These are phyloP conservation scores for Termitomyces sp. DNA, from an alignment of 768 basidiomycete genomes.

Conservation along the genomic window DNA sequence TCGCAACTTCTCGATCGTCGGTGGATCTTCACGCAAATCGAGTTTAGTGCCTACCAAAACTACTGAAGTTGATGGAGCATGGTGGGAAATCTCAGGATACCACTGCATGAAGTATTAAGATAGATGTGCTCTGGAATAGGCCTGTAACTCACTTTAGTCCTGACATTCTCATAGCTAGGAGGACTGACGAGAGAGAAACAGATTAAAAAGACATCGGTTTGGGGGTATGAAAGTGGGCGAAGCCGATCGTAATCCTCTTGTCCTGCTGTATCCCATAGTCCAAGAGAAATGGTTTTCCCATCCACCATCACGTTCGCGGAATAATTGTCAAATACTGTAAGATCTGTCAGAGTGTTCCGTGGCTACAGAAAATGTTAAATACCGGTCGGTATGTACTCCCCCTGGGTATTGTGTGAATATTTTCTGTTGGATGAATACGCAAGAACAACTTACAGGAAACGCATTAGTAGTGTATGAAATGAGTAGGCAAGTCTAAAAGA, in stretches of 20 bases:
- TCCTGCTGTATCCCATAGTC: slow-evolving; percentile 99
- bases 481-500: slow-evolving; percentile 85
- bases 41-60: slow-evolving; percentile 96
- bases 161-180: slow-evolving; percentile 97
- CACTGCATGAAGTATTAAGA: slow-evolving; percentile 48
- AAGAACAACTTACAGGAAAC: slow-evolving; percentile 66
- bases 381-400: slow-evolving; percentile 97
- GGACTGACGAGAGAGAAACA: slow-evolving; percentile 99
- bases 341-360: slow-evolving; percentile 7
- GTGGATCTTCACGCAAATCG: slow-evolving; percentile 93
- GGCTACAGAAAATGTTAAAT: slow-evolving; percentile 6
- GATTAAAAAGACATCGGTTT: slow-evolving; percentile 98
- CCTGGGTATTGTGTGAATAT: slow-evolving; percentile 39
- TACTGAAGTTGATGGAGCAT: slow-evolving; percentile 90
- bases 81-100: slow-evolving; percentile 97
- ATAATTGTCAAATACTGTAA: slow-evolving; percentile 94
- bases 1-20: slow-evolving; percentile 87
- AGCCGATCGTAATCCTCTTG: slow-evolving; percentile 99
- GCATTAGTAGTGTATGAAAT: slow-evolving; percentile 99
- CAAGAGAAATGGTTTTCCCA: slow-evolving; percentile 96
- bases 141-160: slow-evolving; percentile 72
- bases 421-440: slow-evolving; percentile 7
- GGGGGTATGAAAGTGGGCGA: slow-evolving; percentile 96
- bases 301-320: slow-evolving; percentile 99
- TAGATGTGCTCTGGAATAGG: background rate